Conservation (phyloP, 257 asterid species). For the Ilex asprella region DNA sequence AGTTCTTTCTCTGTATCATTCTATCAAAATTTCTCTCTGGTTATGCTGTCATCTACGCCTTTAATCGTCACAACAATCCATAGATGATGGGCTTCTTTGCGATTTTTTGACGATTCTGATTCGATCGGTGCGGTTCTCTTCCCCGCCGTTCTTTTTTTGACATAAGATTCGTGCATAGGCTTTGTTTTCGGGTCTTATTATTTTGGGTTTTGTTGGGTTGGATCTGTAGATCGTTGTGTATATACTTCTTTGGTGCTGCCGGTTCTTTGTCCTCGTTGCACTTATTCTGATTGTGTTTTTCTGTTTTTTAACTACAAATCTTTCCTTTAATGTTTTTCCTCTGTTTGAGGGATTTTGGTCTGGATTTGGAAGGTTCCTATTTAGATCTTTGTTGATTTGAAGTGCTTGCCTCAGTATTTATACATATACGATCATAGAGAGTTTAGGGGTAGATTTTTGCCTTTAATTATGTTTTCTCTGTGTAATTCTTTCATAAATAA, state of each 20-base stretch:
- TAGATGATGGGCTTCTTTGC: constrained; percentile 50
- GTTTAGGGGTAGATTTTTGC: no score
- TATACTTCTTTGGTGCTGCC: neutral
- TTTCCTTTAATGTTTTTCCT: no score
- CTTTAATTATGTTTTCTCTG: no score
- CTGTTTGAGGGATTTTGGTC: no score
- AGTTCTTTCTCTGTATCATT: constrained; percentile 4
- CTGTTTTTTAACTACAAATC: no score
- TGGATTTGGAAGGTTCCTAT: no score
- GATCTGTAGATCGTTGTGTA: constrained; percentile 14
- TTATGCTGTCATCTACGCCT: constrained; percentile 31
- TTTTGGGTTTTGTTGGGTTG: constrained; percentile 1
- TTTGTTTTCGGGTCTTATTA: neutral
- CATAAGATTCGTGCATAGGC: neutral
- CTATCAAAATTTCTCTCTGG: constrained; percentile 21
- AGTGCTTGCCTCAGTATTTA: no score
- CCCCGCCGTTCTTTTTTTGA: neutral
- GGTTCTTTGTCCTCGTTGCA: neutral
- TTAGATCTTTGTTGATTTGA: no score
- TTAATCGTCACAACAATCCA: constrained; percentile 35
- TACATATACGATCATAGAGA: no score
- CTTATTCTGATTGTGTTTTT: no score
- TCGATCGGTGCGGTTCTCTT: constrained; percentile 19
- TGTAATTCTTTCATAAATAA: no score
- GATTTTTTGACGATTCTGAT: constrained; percentile 23